Conservation (phyloP, 306 rosid genomes). For the Acacia confusa region DNA sequence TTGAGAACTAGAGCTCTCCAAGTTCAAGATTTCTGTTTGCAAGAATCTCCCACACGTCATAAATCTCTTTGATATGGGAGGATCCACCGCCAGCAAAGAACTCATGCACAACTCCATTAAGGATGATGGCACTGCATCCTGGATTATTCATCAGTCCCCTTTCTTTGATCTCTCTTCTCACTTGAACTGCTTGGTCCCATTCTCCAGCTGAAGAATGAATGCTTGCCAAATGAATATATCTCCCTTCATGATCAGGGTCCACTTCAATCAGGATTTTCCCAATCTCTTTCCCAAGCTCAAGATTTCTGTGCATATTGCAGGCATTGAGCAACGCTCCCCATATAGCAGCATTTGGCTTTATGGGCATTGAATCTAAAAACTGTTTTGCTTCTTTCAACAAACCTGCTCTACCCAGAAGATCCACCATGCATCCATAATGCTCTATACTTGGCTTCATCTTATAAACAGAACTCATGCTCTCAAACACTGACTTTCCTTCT, state of each 20-base stretch:
- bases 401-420: slow-evolving; percentile 59
- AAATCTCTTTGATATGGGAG: slow-evolving; percentile 41
- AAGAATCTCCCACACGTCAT: slow-evolving; percentile 38
- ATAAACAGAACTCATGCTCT: slow-evolving; percentile 41
- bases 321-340: slow-evolving; percentile 65
- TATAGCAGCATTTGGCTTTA: slow-evolving; percentile 53
- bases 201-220: slow-evolving; percentile 54
- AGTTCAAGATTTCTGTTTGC: not conserved
- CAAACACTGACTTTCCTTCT: slow-evolving; percentile 51
- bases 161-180: slow-evolving; percentile 51
- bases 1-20: not conserved
- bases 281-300: slow-evolving; percentile 52
- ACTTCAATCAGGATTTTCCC: slow-evolving; percentile 50
- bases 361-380: slow-evolving; percentile 53
- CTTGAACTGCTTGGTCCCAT: slow-evolving; percentile 51
- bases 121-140: slow-evolving; percentile 54
- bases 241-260: slow-evolving; percentile 53
- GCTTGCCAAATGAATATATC: slow-evolving; percentile 54
- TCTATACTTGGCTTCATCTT: slow-evolving; percentile 48
- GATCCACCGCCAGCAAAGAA: slow-evolving; percentile 48
- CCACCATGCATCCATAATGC: slow-evolving; percentile 68
- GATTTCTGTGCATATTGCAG: slow-evolving; percentile 47
- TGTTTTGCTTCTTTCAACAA: slow-evolving; percentile 51
- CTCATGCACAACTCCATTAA: slow-evolving; percentile 53
- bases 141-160: slow-evolving; percentile 42